phyloP scores from a whole-genome alignment of 1,139 yeast species.

The Pichia sp. region DNA sequence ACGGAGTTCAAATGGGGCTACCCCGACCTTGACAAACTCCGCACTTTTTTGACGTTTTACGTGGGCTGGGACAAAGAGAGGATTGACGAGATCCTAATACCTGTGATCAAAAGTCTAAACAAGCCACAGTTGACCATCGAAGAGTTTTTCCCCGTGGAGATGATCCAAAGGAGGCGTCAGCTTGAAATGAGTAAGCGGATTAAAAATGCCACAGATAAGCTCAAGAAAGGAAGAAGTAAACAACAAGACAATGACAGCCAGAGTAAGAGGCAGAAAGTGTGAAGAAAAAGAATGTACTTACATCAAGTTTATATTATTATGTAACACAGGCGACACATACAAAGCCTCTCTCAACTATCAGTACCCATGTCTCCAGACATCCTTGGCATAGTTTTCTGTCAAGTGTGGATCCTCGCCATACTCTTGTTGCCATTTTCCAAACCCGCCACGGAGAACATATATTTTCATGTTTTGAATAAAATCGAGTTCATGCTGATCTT shows the following conservation, averaged over 20 bases:
- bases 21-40: slow-evolving; percentile 76
- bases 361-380: slow-evolving; percentile 46
- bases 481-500: slow-evolving; percentile 20
- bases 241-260: neutral
- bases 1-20: slow-evolving; percentile 85
- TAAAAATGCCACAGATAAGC: slow-evolving; percentile 51
- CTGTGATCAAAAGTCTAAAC: slow-evolving; percentile 78
- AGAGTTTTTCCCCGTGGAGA: slow-evolving; percentile 53
- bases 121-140: slow-evolving; percentile 52
- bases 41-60: slow-evolving; percentile 62
- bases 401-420: slow-evolving; percentile 65
- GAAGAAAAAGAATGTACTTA: neutral
- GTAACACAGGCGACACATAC: neutral
- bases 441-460: slow-evolving; percentile 80
- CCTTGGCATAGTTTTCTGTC: slow-evolving; percentile 64
- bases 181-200: slow-evolving; percentile 56
- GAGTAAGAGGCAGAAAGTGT: slow-evolving; percentile 5
- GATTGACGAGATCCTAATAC: slow-evolving; percentile 84
- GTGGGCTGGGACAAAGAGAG: slow-evolving; percentile 80
- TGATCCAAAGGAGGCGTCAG: slow-evolving; percentile 42
- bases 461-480: slow-evolving; percentile 42
- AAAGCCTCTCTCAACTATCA: slow-evolving; percentile 6
- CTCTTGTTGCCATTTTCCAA: slow-evolving; percentile 71
- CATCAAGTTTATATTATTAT: neutral
- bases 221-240: slow-evolving; percentile 31